Percentiles rank a stretch among this genome's conserved stretches.
Evolutionary conservation across 805 yeast species (phyloP).

Genomic region (Lipomyces orientalis): DNA sequence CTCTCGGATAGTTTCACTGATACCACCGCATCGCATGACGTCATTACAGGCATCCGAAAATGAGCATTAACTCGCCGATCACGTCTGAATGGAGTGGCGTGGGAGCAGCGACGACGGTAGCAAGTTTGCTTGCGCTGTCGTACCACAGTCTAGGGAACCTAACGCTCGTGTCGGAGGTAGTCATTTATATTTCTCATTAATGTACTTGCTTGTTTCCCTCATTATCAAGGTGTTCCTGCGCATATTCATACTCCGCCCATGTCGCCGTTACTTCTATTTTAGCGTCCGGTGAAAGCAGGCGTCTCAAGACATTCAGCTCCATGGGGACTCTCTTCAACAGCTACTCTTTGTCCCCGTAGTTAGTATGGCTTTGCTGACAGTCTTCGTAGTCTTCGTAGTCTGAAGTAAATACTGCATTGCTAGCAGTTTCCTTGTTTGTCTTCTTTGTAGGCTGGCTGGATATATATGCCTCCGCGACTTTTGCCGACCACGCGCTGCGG

Average conservation of each 20-base stretch:
- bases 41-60: not conserved
- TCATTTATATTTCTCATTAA: not conserved
- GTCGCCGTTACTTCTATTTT: not conserved
- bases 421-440: not conserved
- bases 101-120: not conserved
- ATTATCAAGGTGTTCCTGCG: not conserved
- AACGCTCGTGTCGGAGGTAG: not conserved
- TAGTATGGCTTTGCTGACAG: not conserved
- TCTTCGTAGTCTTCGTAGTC: not conserved
- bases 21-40: not conserved
- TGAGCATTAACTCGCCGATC: not conserved
- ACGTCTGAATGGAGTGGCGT: not conserved
- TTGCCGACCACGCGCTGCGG: not conserved
- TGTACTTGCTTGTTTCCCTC: not conserved
- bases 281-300: no score
- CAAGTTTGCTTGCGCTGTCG: not conserved
- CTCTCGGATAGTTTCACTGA: not conserved
- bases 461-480: not conserved
- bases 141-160: slow-evolving; percentile 1
- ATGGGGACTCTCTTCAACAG: not conserved
- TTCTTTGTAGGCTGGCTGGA: not conserved
- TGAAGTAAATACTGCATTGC: not conserved
- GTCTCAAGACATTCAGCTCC: not conserved
- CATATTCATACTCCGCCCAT: not conserved
- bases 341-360: not conserved